Evolutionary conservation across 805 yeast genomes (phyloP).

Genomic region (Candida ovalis): DNA sequence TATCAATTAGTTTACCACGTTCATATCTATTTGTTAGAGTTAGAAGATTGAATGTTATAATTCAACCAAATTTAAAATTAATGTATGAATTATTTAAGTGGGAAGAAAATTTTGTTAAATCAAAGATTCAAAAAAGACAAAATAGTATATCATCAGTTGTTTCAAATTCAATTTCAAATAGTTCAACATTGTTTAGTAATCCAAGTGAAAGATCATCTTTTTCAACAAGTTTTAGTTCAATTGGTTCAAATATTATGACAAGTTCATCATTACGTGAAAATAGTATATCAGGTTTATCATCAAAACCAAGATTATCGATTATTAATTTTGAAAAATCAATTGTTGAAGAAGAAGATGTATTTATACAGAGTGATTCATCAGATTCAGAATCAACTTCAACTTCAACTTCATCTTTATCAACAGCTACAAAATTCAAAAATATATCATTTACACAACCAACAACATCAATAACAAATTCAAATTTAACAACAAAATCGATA

Average conservation of each 20-base stretch:
- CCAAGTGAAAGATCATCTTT: constrained; percentile 23
- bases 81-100: constrained; percentile 84
- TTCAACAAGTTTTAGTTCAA: constrained; percentile 24
- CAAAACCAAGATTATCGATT: constrained; percentile 10
- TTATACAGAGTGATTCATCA: constrained; percentile 16
- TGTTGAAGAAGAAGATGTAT: constrained; percentile 18
- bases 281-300: constrained; percentile 3
- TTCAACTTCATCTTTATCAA: neutral
- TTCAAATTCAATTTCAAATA: constrained; percentile 5
- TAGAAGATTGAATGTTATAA: constrained; percentile 82
- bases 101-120: constrained; percentile 41
- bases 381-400: constrained; percentile 8
- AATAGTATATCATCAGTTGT: constrained; percentile 16
- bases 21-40: constrained; percentile 91
- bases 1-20: constrained; percentile 60
- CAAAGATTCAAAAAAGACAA: constrained; percentile 9
- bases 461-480: neutral
- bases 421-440: constrained; percentile 8
- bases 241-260: constrained; percentile 13
- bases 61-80: constrained; percentile 88
- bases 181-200: constrained; percentile 15
- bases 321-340: constrained; percentile 16
- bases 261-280: constrained; percentile 15
- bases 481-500: neutral
- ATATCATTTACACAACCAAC: constrained; percentile 7